Conservation (phyloP, 352 stramenopile species). For the Phytophthora brassicae region DNA sequence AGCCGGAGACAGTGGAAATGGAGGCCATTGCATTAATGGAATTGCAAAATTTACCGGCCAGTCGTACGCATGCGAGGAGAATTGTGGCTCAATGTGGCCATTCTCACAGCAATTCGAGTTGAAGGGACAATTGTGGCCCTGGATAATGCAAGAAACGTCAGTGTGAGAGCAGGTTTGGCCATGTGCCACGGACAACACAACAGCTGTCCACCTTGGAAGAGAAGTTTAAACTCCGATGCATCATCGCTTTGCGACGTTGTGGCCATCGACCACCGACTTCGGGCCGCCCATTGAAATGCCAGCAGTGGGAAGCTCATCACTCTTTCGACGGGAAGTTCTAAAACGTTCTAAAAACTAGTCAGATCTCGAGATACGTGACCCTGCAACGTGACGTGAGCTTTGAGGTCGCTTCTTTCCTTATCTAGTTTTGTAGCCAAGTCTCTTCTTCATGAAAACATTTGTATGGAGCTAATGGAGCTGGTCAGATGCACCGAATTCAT, state of each 20-base stretch:
- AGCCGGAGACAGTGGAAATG: not conserved
- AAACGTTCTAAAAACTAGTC: conserved; percentile 18
- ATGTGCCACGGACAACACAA: not conserved
- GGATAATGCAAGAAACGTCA: no score
- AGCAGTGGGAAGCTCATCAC: no score
- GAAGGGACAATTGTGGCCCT: not conserved
- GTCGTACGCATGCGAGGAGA: not conserved
- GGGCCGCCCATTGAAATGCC: not conserved
- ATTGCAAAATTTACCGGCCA: not conserved
- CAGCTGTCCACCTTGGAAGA: no score
- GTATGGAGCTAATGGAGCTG: not conserved
- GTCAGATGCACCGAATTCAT: not conserved
- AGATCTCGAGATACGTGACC: not conserved
- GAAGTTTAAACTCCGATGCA: no score
- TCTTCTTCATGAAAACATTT: conserved; percentile 2
- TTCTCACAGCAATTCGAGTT: no score
- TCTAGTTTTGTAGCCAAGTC: not conserved
- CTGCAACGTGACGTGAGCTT: not conserved
- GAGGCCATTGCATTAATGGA: not conserved
- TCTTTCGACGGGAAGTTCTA: no score
- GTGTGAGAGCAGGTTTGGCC: not conserved
- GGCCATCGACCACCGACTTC: no score
- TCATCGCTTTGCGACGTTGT: not conserved
- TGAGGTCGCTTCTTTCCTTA: not conserved
- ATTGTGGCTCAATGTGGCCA: no score